Base-by-base conservation (phyloP, 768 basidiomycete genomes). In the Fistulinella prunicolor region DNA sequence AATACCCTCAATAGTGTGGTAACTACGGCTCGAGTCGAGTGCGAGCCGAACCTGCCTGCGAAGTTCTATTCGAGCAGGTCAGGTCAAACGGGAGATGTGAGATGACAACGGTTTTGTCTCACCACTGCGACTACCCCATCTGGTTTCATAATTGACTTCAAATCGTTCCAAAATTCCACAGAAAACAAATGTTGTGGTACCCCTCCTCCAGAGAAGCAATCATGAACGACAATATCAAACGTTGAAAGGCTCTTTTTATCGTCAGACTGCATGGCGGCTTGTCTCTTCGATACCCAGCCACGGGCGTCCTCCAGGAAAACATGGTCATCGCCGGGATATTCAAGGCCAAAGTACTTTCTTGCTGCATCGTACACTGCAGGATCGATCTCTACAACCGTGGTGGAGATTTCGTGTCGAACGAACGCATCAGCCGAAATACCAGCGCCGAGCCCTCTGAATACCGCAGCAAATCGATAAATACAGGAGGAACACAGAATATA, bases 141-240 rank as follows among this genome's bases (percentile, higher is more conserved):
- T 3, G 79, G 72, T 12, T 78, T 73, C 66, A 95, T 77, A 17
- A 84, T 62, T 2, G 64, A 58, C 57, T 80, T 84, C 43, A 95
- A 61, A 44, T 83, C 82, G 20, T 73, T 55, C 89, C 91, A 95
- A 62, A 94, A 94, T 56, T 94, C 85, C 24, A 78, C 34, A 0
- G 93, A 89, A 68, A 87, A 97, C 43, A 97, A 70, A 59, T 91
- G 85, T 30, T 82, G 72, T 0, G 95, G 93, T 3, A 97, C 83
- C n/a, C 81, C 82, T 3, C 95, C 95, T 9, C 94, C 95, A 9
- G 93, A 92, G 64, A 96, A 97, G 60, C 89, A 90, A 58, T 95
- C 94, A 56, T 97, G 95, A 0, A 95, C 72, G 34, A 93, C 79
- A 52, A 86, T 74, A 55, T 89, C 86, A 60, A 80, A 91, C 8